These are phyloP conservation scores for Aspergillus caelatus DNA, from an alignment of 2,329 filamentous ascomycete species.

Conservation along the genomic window DNA sequence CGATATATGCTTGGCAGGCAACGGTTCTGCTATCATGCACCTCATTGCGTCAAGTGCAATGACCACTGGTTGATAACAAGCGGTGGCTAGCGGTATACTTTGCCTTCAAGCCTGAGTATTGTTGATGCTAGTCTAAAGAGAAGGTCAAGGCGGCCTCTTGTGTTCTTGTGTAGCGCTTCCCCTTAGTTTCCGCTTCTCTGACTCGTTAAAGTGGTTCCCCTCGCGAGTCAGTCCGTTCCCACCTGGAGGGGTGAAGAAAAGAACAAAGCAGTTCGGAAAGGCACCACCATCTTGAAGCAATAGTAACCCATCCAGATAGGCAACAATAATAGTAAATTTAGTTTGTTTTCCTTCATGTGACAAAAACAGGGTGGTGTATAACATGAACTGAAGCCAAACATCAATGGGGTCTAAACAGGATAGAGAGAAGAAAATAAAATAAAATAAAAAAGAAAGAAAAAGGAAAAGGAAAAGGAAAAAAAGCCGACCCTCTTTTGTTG, in stretches of 20 bases:
- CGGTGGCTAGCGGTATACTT: not conserved
- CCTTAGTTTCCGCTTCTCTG: not conserved
- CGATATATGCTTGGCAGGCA: constrained; percentile 18
- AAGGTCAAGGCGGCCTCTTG: constrained; percentile 7
- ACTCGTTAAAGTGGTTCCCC: not conserved
- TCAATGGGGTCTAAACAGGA: not conserved
- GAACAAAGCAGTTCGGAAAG: not conserved
- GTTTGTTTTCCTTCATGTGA: not conserved
- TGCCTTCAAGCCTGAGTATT: not conserved
- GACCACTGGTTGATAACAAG: not conserved
- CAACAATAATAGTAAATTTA: not conserved
- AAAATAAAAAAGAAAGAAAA: not conserved
- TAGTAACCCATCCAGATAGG: not conserved
- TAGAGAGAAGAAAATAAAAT: not conserved
- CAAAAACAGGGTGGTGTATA: not conserved
- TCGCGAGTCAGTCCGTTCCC: constrained; percentile 1
- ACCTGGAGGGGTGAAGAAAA: not conserved
- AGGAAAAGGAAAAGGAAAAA: not conserved
- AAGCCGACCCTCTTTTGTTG: not conserved
- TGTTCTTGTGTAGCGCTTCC: not conserved
- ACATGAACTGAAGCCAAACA: constrained; percentile 5
- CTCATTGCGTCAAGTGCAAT: constrained; percentile 17
- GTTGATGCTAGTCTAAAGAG: not conserved
- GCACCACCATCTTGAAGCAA: not conserved
- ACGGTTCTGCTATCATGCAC: constrained; percentile 13